Base-by-base conservation (phyloP, 1,139 yeast species). In the Kurtzmaniella quercitrusa region DNA sequence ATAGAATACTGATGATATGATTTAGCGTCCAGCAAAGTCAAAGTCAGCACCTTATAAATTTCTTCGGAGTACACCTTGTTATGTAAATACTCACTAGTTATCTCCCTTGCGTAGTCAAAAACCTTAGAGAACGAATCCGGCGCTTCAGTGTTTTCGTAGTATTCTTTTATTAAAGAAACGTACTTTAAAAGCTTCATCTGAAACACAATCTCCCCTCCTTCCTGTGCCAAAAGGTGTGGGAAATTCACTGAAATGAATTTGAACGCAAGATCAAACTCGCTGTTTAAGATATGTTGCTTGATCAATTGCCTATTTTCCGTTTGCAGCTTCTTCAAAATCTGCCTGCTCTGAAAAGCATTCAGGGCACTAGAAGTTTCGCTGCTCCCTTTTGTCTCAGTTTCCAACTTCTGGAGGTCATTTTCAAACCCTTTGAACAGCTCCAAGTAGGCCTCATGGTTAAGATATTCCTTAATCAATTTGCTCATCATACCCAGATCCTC, bases 371-470 rank as follows among this genome's bases (percentile, higher is more conserved):
- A 39, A n/a, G 33, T 36, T 16, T 47, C 46, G 16, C 45, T 47
- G 2, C 52, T 54, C 4, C 38, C 28, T 15, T 44, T 43, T 16
- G 56, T 47, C 45, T 62, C 64, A 14, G 54, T 46, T 6, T 56
- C 51, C 35, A 80, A 59, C 47, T 78, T 88, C 20, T 63, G 59
- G 21, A 61, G 49, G 47, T 64, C 68, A 2, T 49, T 38, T 21
- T 75, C 63, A 52, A 88, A 82, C 0, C 88, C 81, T 44, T 74
- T 74, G 8, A 84, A 80, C 0, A 89, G 80, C 38, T 83, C 83
- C 42, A 78, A 68, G 54, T 78, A 82, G 0, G 96, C 96, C 51
- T 82, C 80, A 52, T 86, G 85, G 32, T 79, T 73, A 43, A 89
- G 75, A 59, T 88, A 88, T 5, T 83, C 82, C 44, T 78, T 71